phyloP scores from a whole-genome alignment of 495 filamentous ascomycete genomes.

The Neurospora africana region DNA sequence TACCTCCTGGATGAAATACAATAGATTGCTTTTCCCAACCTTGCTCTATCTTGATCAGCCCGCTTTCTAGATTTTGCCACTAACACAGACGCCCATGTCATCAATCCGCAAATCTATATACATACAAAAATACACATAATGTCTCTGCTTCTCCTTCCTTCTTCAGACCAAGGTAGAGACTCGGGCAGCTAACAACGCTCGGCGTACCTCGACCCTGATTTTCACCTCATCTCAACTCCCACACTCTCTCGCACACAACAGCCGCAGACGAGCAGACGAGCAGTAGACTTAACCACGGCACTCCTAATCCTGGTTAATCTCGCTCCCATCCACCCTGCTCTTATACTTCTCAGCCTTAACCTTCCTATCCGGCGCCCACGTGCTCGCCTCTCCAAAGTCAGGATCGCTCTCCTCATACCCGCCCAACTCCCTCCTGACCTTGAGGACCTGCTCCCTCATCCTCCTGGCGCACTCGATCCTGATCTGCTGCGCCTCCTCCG shows the following conservation, averaged over 20 bases:
- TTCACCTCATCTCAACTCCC: not conserved
- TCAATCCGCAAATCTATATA: not conserved
- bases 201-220: not conserved
- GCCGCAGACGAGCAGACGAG: not conserved
- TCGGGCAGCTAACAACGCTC: not conserved
- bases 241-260: not conserved
- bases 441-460: conserved; percentile 68
- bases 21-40: not conserved
- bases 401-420: conserved; percentile 67
- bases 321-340: conserved; percentile 37
- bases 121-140: not conserved
- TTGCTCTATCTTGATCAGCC: not conserved
- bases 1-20: not conserved
- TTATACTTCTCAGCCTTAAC: conserved; percentile 30
- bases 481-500: conserved; percentile 62
- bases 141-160: not conserved
- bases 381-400: conserved; percentile 34
- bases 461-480: conserved; percentile 72
- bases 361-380: conserved; percentile 28
- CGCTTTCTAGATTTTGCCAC: not conserved
- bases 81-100: not conserved
- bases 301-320: conserved; percentile 29
- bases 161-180: not conserved
- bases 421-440: conserved; percentile 55
- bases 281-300: not conserved